Evolutionary conservation across 2,329 filamentous ascomycete genomes (phyloP).

Genomic region (Trichothecium roseum): DNA sequence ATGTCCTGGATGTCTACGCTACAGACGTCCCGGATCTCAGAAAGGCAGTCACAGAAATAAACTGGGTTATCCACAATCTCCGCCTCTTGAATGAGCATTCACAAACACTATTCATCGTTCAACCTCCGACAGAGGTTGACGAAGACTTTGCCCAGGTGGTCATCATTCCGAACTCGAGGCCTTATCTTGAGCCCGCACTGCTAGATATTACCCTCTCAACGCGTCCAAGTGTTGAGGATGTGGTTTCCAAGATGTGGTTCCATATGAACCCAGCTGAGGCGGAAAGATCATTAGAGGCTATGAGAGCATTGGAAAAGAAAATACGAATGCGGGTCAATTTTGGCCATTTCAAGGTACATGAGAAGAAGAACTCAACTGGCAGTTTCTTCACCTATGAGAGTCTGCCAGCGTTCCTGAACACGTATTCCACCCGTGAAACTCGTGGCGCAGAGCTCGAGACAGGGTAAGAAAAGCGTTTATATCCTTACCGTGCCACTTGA

Average conservation of each 20-base stretch:
- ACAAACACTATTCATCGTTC: slow-evolving; percentile 15
- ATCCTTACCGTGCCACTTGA: slow-evolving; percentile 3
- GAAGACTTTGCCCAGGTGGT: slow-evolving; percentile 1
- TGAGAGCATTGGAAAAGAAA: slow-evolving; percentile 13
- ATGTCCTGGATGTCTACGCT: slow-evolving; percentile 16
- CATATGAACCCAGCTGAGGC: too few species aligned
- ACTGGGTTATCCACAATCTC: slow-evolving; percentile 21
- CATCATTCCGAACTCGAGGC: too few species aligned
- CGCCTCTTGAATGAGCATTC: slow-evolving; percentile 15
- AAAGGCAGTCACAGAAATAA: slow-evolving; percentile 16
- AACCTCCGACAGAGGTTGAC: slow-evolving; percentile 10
- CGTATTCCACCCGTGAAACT: slow-evolving; percentile 15
- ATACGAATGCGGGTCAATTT: slow-evolving; percentile 22
- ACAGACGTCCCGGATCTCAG: slow-evolving; percentile 13
- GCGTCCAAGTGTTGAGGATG: too few species aligned
- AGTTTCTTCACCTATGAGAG: slow-evolving; percentile 13
- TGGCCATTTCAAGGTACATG: slow-evolving; percentile 16
- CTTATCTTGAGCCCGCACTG: slow-evolving; percentile 1
- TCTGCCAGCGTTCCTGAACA: slow-evolving; percentile 14
- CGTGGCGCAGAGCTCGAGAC: slow-evolving; percentile 15
- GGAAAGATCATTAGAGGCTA: slow-evolving; percentile 6
- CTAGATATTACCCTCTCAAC: not conserved
- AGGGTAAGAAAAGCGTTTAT: too few species aligned
- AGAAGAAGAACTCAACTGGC: slow-evolving; percentile 13
- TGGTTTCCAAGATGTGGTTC: too few species aligned